Conservation (phyloP, 1,284 basidiomycete species). For the Ceraceosorus guamensis region DNA sequence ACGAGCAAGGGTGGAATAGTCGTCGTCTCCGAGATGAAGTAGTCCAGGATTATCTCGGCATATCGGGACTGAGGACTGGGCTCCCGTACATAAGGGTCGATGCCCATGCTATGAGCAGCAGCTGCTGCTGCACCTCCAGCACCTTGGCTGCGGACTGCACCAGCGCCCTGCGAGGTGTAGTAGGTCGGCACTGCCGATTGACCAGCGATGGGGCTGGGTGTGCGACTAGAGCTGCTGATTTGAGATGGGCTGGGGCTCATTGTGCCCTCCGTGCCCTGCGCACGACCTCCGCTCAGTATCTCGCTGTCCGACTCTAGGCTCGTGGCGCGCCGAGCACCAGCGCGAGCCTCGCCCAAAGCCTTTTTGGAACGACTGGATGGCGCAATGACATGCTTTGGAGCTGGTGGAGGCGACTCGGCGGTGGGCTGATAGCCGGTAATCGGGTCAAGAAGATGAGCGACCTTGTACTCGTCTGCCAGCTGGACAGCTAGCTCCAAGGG, state of each 20-base stretch:
- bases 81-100: slow-evolving; percentile 3
- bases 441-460: slow-evolving; percentile 77
- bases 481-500: slow-evolving; percentile 82
- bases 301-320: slow-evolving; percentile 44
- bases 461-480: slow-evolving; percentile 87
- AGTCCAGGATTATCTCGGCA: slow-evolving; percentile 93
- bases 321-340: slow-evolving; percentile 34
- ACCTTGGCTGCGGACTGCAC: background rate
- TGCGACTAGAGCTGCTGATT: slow-evolving; percentile 75
- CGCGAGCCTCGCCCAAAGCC: slow-evolving; percentile 20
- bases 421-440: slow-evolving; percentile 91
- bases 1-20: slow-evolving; percentile 84
- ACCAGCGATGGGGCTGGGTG: slow-evolving; percentile 64
- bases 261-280: slow-evolving; percentile 54
- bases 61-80: slow-evolving; percentile 54
- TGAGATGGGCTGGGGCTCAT: slow-evolving; percentile 79
- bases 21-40: slow-evolving; percentile 96
- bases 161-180: slow-evolving; percentile 2
- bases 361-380: slow-evolving; percentile 41
- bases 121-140: background rate
- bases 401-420: slow-evolving; percentile 79
- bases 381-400: slow-evolving; percentile 77
- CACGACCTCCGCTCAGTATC: slow-evolving; percentile 19
- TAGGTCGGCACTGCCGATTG: slow-evolving; percentile 14
- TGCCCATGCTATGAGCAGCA: background rate